phyloP scores from a whole-genome alignment of 306 rosid species.

The Malus domestica region DNA sequence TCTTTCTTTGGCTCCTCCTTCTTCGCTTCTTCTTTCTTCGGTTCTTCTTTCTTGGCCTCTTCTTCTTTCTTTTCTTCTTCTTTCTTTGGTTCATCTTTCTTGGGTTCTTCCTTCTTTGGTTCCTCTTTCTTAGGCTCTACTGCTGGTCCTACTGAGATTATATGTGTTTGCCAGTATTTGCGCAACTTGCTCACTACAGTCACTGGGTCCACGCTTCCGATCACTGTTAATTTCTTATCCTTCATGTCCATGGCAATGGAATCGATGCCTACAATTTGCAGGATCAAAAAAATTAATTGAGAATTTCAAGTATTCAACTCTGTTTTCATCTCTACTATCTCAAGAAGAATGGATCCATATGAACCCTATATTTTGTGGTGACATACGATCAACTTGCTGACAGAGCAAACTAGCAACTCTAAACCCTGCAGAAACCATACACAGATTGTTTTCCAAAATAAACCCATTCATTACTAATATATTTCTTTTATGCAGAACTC shows the following conservation, averaged over 20 bases:
- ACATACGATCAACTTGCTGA: neutral
- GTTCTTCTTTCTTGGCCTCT: slow-evolving; percentile 40
- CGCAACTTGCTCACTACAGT: slow-evolving; percentile 72
- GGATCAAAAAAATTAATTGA: neutral
- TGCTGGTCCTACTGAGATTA: slow-evolving; percentile 69
- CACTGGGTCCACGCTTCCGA: slow-evolving; percentile 84
- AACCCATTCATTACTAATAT: neutral
- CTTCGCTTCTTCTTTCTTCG: slow-evolving; percentile 36
- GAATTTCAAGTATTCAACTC: neutral
- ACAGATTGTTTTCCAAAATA: neutral
- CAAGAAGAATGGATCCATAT: neutral
- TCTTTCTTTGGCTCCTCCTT: slow-evolving; percentile 41
- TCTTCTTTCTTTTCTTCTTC: slow-evolving; percentile 40
- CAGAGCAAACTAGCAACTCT: neutral
- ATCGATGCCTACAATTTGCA: slow-evolving; percentile 61
- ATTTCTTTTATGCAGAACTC: neutral
- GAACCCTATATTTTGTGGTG: neutral
- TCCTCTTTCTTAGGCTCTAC: slow-evolving; percentile 90
- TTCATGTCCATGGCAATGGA: slow-evolving; percentile 86
- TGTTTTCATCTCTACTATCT: neutral
- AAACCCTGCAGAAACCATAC: neutral
- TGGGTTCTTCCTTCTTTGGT: slow-evolving; percentile 54
- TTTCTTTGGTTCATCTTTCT: slow-evolving; percentile 43
- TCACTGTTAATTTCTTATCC: slow-evolving; percentile 71
- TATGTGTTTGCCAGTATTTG: slow-evolving; percentile 56